Conservation (phyloP, 805 yeast genomes). For the Middelhovenomyces tepae region DNA sequence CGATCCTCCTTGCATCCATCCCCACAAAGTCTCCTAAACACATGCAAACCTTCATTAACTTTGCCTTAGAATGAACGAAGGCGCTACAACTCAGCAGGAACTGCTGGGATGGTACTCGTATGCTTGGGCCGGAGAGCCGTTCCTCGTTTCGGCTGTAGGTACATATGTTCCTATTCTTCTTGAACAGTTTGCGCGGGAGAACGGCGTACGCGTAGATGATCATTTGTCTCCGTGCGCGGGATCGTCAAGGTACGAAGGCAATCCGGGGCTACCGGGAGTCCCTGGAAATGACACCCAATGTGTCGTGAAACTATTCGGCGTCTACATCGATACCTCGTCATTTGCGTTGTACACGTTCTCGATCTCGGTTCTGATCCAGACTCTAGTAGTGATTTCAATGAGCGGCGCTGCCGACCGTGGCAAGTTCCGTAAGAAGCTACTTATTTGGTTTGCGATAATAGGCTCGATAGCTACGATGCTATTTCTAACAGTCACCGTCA, state of each 20-base stretch:
- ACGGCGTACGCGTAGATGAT: constrained; percentile 57
- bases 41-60: no score
- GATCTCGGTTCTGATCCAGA: constrained; percentile 61
- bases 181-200: constrained; percentile 63
- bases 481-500: constrained; percentile 32
- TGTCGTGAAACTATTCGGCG: constrained; percentile 38
- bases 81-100: constrained; percentile 23
- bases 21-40: no score
- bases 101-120: constrained; percentile 61
- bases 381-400: constrained; percentile 58
- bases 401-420: constrained; percentile 68
- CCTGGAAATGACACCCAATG: constrained; percentile 28
- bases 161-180: constrained; percentile 66
- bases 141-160: constrained; percentile 68
- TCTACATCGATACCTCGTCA: constrained; percentile 61
- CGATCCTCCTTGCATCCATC: no score
- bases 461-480: constrained; percentile 50
- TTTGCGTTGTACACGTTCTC: constrained; percentile 70
- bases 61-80: background rate
- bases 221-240: constrained; percentile 45
- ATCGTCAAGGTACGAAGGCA: constrained; percentile 7
- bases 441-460: constrained; percentile 46
- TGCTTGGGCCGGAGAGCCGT: constrained; percentile 73
- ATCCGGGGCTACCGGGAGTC: constrained; percentile 13
- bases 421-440: constrained; percentile 45